Conservation (phyloP, 371 early-diverging fungal species). For the Caulochytrium protostelioides region DNA sequence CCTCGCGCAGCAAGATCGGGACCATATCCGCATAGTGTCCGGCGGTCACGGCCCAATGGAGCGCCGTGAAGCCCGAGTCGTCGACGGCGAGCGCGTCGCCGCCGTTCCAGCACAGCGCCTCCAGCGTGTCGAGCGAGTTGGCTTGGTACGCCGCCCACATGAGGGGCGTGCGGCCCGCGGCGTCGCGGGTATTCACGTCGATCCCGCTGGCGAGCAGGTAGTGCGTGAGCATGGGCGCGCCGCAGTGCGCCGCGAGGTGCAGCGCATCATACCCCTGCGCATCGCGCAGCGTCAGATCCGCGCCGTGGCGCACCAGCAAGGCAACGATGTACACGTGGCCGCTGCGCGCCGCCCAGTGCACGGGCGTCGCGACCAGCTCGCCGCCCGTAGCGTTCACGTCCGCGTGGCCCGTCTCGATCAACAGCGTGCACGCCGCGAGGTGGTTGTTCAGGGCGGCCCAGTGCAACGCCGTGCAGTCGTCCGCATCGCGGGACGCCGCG, state of each 20-base stretch:
- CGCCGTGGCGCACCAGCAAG: conserved; percentile 50
- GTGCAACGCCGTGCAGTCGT: too few relatives aligned
- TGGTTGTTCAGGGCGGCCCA: too few relatives aligned
- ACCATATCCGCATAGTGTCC: conserved; percentile 21
- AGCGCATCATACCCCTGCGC: conserved; percentile 72
- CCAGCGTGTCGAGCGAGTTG: conserved; percentile 37
- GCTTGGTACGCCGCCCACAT: conserved; percentile 91
- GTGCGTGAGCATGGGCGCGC: conserved; percentile 45
- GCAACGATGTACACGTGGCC: conserved; percentile 51
- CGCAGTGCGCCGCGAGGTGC: conserved; percentile 78
- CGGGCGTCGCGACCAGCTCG: conserved; percentile 56
- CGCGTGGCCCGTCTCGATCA: too few relatives aligned
- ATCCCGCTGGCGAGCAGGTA: conserved; percentile 45
- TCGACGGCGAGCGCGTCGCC: conserved; percentile 41
- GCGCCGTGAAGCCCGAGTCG: conserved; percentile 47
- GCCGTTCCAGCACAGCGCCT: conserved; percentile 49
- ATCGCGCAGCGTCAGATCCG: conserved; percentile 47
- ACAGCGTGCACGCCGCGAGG: too few relatives aligned
- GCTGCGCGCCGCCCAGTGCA: conserved; percentile 68
- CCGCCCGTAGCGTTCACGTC: conserved; percentile 14
- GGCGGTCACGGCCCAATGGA: conserved; percentile 53
- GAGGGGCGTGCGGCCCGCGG: conserved; percentile 58
- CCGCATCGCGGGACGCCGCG: too few relatives aligned
- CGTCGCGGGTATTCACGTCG: conserved; percentile 49
- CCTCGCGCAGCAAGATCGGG: conserved; percentile 29